Percentiles rank a stretch among this genome's conserved stretches.
phyloP scores from a whole-genome alignment of 805 yeast species.

The Kazachstania martiniae region DNA sequence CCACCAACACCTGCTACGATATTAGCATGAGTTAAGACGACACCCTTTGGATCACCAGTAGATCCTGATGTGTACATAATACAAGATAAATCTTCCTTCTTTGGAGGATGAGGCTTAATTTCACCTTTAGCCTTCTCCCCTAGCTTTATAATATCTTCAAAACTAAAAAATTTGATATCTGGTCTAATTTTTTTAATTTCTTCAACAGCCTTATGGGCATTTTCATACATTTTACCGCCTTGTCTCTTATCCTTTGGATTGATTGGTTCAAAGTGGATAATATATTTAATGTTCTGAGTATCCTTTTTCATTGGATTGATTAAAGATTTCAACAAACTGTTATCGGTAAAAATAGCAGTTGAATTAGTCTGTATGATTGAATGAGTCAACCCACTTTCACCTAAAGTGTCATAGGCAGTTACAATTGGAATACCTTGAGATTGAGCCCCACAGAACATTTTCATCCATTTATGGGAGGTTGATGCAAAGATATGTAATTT shows the following conservation, averaged over 20 bases:
- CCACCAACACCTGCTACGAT: slow-evolving; percentile 85
- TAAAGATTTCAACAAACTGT: slow-evolving; percentile 53
- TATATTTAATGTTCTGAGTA: slow-evolving; percentile 50
- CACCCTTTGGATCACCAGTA: slow-evolving; percentile 78
- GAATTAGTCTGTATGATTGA: slow-evolving; percentile 78
- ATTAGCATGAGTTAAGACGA: slow-evolving; percentile 49
- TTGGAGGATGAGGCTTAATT: slow-evolving; percentile 34
- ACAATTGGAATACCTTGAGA: slow-evolving; percentile 78
- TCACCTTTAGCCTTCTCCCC: slow-evolving; percentile 45
- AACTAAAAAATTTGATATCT: slow-evolving; percentile 56
- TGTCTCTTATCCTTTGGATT: slow-evolving; percentile 53
- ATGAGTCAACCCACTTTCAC: slow-evolving; percentile 78
- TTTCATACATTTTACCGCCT: slow-evolving; percentile 46
- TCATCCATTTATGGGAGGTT: slow-evolving; percentile 87
- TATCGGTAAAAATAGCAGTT: slow-evolving; percentile 74
- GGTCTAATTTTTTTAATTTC: slow-evolving; percentile 61
- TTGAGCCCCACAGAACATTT: slow-evolving; percentile 66
- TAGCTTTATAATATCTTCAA: slow-evolving; percentile 50
- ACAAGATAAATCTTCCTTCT: slow-evolving; percentile 42
- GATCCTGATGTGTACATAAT: slow-evolving; percentile 68
- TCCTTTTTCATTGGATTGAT: slow-evolving; percentile 58
- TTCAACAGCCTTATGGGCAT: slow-evolving; percentile 47
- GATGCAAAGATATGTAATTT: slow-evolving; percentile 77
- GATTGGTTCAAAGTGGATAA: slow-evolving; percentile 60
- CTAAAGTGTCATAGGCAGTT: slow-evolving; percentile 93